Base-by-base conservation (phyloP, 2,329 filamentous ascomycete species). In the Colletotrichum simmondsii region DNA sequence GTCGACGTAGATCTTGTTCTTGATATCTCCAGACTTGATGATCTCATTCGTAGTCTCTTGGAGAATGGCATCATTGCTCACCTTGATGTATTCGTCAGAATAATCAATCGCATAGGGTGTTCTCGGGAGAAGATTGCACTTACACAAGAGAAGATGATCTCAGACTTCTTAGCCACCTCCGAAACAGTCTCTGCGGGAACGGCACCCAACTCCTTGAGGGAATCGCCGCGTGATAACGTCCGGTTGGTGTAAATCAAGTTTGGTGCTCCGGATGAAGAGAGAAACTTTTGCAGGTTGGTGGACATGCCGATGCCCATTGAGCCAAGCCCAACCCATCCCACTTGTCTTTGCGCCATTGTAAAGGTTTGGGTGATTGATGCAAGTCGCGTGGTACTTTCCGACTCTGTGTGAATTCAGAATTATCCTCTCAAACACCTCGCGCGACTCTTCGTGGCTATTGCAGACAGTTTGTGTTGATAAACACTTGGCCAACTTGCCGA, bases 161-260 rank as follows among this genome's bases (percentile, higher is more conserved):
- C 78, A 26, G 80, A 83, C 61, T 79, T 79, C 22, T 77, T 78
- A 3, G 83, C 80, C 1, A 84, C 70, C 12, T 81, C 79, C 12
- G 76, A 72, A 63, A 84, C 83, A n/a, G 74, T 81, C 6, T 78
- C 72, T 52, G 80, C 79, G 0, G 82, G 78, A 5, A 79, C 74
- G 6, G 76, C 83, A 5, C 83, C 82, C 5, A 82, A 73, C 10
- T 77, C 76, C 68, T 80, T 78, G 26, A 84, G 75, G 10, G 79
- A 56, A 5, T 80, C 75, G 22, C 82, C 83, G 79, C 81, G 22
- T 5, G 53, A 65, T 16, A 65, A 37, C 0, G 83, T 84, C 0
- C 86, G 83, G 78, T 91, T 92, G 26, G 89, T 90, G 72, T 91
- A 91, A 32, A 92, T 78, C 4, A 92, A 80, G 42, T 82, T 87